Base-by-base conservation (phyloP, 139 green algal species). In the Chlorella sp. region DNA sequence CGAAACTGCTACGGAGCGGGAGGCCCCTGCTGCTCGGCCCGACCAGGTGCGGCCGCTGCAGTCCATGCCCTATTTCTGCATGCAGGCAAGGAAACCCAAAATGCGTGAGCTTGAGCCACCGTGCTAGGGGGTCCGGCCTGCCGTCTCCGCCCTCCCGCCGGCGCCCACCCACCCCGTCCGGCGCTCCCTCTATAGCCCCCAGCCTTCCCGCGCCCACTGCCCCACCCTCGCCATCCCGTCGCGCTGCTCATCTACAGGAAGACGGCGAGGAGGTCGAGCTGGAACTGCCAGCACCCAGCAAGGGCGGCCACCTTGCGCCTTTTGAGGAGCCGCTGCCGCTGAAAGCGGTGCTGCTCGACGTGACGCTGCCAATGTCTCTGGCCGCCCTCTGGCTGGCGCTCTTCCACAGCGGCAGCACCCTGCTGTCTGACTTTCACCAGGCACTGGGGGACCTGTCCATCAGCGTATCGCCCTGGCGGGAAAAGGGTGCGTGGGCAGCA, bases 381-480 rank as follows among this genome's bases (percentile, higher is more conserved):
- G 79, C 79, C 14, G 73, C 84, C 7, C 48, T 91, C 28, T 92
- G 90, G 90, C 86, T 75, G 22, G 61, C 88, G 42, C 60, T 91
- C 21, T 88, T 92, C 40, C 66, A 69, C 42, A 48, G 28, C 34
- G 19, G 39, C 15, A 77, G 48, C 40, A 34, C 2, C n/a, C 39
- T 88, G 48, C 69, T 92, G 32, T 78, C 40, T 7, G 79, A 85
- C 60, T 92, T 92, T 64, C 90, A 92, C 79, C 30, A 37, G 19
- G 30, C 36, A n/a, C 30, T 91, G 78, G 90, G 86, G 3, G 90
- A 92, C 37, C 57, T 40, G 21, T 79, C 83, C n/a, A 78, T 92
- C 34, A 30, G 21, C 40, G 26, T 86, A 9, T 64, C 71, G 5
- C 37, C 77, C 64, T 92, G 90, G 90, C 88, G 88, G 36, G 69